Evolutionary conservation across 2,329 filamentous ascomycete species (phyloP).

Genomic region (Diaporthe amygdali): DNA sequence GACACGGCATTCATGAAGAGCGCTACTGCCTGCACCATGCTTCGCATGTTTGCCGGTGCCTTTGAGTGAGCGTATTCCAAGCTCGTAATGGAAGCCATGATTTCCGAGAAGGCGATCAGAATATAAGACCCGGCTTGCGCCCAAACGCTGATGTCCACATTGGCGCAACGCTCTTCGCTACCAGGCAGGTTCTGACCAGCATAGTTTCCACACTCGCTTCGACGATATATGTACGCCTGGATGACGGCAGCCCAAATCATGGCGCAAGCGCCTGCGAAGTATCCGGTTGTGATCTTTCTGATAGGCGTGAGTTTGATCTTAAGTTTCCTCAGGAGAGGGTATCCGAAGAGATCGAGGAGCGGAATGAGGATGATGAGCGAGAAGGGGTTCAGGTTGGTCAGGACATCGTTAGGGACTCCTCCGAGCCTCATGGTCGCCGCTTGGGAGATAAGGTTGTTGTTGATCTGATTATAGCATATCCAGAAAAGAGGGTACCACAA

Average conservation of each 20-base stretch:
- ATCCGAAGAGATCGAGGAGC: slow-evolving; percentile 70
- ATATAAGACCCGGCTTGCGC: slow-evolving; percentile 57
- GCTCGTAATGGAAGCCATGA: slow-evolving; percentile 57
- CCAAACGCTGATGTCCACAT: slow-evolving; percentile 66
- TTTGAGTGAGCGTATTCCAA: slow-evolving; percentile 81
- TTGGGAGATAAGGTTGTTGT: slow-evolving; percentile 66
- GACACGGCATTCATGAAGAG: slow-evolving; percentile 74
- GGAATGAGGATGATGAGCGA: slow-evolving; percentile 77
- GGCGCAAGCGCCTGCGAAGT: slow-evolving; percentile 65
- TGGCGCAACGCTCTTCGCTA: slow-evolving; percentile 49
- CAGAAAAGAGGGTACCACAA: slow-evolving; percentile 69
- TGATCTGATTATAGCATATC: slow-evolving; percentile 57
- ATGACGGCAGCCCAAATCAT: slow-evolving; percentile 62
- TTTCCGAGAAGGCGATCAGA: slow-evolving; percentile 54
- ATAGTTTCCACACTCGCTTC: slow-evolving; percentile 60
- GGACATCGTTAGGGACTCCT: slow-evolving; percentile 77
- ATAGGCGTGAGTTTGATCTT: slow-evolving; percentile 75
- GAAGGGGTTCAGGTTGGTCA: slow-evolving; percentile 77
- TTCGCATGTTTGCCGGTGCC: slow-evolving; percentile 78
- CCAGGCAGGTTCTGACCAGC: not conserved
- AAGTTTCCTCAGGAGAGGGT: slow-evolving; percentile 68
- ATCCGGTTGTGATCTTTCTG: slow-evolving; percentile 75
- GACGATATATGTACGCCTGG: slow-evolving; percentile 68
- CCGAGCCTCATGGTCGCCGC: slow-evolving; percentile 69
- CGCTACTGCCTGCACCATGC: slow-evolving; percentile 70